Evolutionary conservation across 805 yeast species (phyloP).

Genomic region (Kodamaea sagamina): DNA sequence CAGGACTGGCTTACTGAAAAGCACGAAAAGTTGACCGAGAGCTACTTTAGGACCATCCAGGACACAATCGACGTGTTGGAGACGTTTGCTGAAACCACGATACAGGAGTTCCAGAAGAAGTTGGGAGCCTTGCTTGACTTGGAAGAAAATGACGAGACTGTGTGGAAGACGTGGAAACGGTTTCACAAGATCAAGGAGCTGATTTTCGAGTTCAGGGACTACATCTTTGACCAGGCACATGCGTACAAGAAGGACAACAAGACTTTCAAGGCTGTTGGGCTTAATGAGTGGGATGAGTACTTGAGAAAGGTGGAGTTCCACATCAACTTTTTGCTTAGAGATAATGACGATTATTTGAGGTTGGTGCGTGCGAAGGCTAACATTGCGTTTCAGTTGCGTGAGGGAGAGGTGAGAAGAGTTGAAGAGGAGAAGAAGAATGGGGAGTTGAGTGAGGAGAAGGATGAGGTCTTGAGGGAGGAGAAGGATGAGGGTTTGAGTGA

Average conservation of each 20-base stretch:
- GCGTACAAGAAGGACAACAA: conserved; percentile 22
- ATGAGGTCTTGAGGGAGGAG: background rate
- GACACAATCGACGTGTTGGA: conserved; percentile 65
- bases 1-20: conserved; percentile 27
- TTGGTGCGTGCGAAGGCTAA: conserved; percentile 46
- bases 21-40: conserved; percentile 29
- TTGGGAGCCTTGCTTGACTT: conserved; percentile 54
- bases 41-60: conserved; percentile 36
- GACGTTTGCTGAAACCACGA: conserved; percentile 69
- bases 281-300: conserved; percentile 35
- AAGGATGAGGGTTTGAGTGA: conserved; percentile 4
- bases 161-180: conserved; percentile 46
- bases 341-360: conserved; percentile 58
- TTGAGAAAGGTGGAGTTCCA: conserved; percentile 45
- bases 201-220: conserved; percentile 57
- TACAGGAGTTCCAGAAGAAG: conserved; percentile 63
- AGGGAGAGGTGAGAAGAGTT: conserved; percentile 21
- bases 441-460: conserved; percentile 1
- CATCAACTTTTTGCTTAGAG: conserved; percentile 52
- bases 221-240: conserved; percentile 37
- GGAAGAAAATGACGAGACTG: conserved; percentile 30
- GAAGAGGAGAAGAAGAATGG: conserved; percentile 6
- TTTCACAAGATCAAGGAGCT: conserved; percentile 58
- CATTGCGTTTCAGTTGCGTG: conserved; percentile 44
- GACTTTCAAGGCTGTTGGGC: conserved; percentile 30